phyloP scores from a whole-genome alignment of 495 filamentous ascomycete genomes.

The Tetracladium setigerum region DNA sequence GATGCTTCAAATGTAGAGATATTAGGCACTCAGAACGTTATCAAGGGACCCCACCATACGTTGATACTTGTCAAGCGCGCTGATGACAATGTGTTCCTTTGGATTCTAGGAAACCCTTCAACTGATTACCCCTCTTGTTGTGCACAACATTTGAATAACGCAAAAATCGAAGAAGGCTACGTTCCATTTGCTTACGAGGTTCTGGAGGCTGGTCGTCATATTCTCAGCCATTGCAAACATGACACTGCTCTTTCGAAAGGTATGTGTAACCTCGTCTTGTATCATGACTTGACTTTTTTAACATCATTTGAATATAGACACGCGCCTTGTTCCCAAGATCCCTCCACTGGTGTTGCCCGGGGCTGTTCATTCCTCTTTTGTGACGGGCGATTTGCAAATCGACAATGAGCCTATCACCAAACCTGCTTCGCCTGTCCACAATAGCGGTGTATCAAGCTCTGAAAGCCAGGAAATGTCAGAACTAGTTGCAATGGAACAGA shows the following conservation, averaged over 20 bases:
- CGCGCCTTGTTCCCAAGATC: too few relatives aligned
- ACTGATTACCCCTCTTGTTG: not conserved
- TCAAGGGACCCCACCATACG: not conserved
- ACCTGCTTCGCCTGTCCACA: too few relatives aligned
- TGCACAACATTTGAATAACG: not conserved
- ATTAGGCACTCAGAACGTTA: not conserved
- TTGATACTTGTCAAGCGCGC: conserved; percentile 2
- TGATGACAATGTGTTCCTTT: not conserved
- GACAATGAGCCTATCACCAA: too few relatives aligned
- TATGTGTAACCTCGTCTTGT: not conserved
- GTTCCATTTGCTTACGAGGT: not conserved
- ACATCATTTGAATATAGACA: too few relatives aligned
- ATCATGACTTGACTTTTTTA: too few relatives aligned
- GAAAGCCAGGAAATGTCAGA: too few relatives aligned
- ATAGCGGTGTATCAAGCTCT: too few relatives aligned
- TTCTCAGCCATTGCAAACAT: not conserved
- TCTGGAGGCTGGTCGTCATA: conserved; percentile 5
- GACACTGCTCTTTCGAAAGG: not conserved
- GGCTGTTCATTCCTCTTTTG: too few relatives aligned
- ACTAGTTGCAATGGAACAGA: too few relatives aligned
- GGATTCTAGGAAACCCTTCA: not conserved
- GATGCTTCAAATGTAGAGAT: not conserved
- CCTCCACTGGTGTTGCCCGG: too few relatives aligned
- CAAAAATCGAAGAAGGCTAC: not conserved
- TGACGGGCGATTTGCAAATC: too few relatives aligned